phyloP scores from a whole-genome alignment of 805 yeast genomes.

The Lipomyces starkeyi region DNA sequence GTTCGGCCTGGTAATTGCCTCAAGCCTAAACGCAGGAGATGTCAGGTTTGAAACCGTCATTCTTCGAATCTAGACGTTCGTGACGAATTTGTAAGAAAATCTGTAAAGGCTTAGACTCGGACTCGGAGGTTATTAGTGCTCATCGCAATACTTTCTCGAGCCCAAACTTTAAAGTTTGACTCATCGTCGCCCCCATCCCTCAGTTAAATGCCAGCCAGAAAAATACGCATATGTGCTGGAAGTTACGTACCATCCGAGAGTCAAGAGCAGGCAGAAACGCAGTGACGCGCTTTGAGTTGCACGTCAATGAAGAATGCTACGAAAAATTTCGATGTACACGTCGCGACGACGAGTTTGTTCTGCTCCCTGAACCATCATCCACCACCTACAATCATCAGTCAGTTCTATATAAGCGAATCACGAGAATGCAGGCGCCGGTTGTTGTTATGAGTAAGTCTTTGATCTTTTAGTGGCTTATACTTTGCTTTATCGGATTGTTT shows the following conservation, averaged over 20 bases:
- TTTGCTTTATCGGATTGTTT: background rate
- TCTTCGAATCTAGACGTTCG: background rate
- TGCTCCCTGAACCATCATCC: background rate
- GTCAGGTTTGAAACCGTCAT: constrained; percentile 33
- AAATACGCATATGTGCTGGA: background rate
- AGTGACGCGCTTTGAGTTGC: constrained; percentile 4
- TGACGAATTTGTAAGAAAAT: background rate
- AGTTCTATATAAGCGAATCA: constrained; percentile 15
- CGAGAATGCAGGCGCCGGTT: constrained; percentile 78
- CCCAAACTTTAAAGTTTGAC: background rate
- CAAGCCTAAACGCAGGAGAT: constrained; percentile 37
- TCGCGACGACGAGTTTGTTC: background rate
- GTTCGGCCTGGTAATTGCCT: constrained; percentile 79
- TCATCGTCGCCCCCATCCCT: background rate
- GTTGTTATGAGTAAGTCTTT: constrained; percentile 66
- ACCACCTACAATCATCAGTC: background rate
- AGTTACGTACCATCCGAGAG: background rate
- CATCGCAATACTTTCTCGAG: background rate
- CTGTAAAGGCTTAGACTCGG: background rate
- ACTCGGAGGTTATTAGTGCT: background rate
- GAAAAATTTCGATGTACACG: constrained; percentile 15
- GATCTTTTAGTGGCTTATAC: background rate
- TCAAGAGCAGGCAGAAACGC: background rate
- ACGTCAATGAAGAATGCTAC: background rate
- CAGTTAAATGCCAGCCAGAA: background rate